Conservation (phyloP, 345 rosid genomes). For the Brassica juncea region DNA sequence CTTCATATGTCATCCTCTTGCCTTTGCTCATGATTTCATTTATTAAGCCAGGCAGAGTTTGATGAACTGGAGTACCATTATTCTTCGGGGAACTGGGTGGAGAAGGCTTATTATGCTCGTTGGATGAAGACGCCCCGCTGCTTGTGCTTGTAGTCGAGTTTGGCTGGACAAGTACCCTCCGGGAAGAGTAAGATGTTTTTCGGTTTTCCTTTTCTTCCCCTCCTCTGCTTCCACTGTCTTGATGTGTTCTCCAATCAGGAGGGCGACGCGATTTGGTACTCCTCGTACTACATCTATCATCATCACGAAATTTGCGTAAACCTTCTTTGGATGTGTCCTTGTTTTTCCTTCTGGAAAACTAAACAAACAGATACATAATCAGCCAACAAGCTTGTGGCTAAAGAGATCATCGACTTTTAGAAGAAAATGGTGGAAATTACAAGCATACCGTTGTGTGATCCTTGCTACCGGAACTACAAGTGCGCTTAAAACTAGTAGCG, state of each 20-base stretch:
- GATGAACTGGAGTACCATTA: conserved; percentile 54
- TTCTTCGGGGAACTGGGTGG: conserved; percentile 64
- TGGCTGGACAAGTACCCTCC: conserved; percentile 44
- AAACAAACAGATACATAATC: conserved; percentile 33
- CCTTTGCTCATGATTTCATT: conserved; percentile 96
- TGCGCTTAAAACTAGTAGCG: conserved; percentile 65
- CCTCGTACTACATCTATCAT: conserved; percentile 62
- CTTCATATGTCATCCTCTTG: conserved; percentile 87
- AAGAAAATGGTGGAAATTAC: background rate
- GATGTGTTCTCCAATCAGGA: conserved; percentile 64
- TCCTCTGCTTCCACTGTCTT: conserved; percentile 50
- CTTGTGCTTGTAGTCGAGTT: conserved; percentile 60
- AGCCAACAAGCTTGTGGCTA: conserved; percentile 23
- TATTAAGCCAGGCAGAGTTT: conserved; percentile 85
- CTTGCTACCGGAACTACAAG: conserved; percentile 75
- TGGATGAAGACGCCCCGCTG: conserved; percentile 80
- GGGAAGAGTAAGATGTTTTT: conserved; percentile 31
- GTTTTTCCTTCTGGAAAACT: conserved; percentile 73
- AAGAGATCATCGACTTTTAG: background rate
- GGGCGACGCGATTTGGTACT: conserved; percentile 53
- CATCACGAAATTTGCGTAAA: conserved; percentile 46
- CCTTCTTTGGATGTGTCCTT: conserved; percentile 72
- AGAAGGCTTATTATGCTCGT: conserved; percentile 63
- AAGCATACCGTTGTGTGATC: conserved; percentile 66
- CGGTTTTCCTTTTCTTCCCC: conserved; percentile 56